Evolutionary conservation across 306 rosid species (phyloP), one percentile per base, ranked within the genome.

Genomic region (Echinosophora koreensis): DNA sequence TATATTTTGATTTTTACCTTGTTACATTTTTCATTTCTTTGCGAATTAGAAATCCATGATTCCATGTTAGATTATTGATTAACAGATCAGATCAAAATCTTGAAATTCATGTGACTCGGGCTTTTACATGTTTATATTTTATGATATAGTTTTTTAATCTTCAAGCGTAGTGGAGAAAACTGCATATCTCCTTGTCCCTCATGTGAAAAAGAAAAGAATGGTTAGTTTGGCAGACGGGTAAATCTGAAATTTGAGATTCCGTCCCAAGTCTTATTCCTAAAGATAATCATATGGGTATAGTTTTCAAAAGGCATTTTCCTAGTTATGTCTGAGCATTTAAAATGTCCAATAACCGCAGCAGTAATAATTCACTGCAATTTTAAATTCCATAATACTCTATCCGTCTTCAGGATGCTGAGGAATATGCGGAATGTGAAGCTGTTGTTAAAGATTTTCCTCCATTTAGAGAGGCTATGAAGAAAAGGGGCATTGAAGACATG

Each of bases 341-440:
- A 41, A 37, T 17, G 4, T 17, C 11, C 34, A 28, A 22, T 5
- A 15, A 35, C 28, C 8, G 41, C 59, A 28, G 12, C 74, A 47
- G 28, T 69, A 30, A 15, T 50, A 50, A 8, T 59, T 5, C 34
- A 18, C 38, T 74, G 17, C 30, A 27, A 50, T 27, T 55, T 44
- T 49, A 17, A 66, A 4, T 67, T 57, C 71, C 38, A 11, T 28
- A 57, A 10, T 58, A 17, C 38, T 80, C 34, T 37, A 41, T 73
- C 57, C 63, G 7, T 35, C 71, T 59, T 66, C 87, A 92, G 97
- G 97, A 92, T 81, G 96, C 97, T 66, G 86, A 73, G 79, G 97
- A 92, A 60, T 90, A 92, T 77, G 97, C 97, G 46, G 96, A 92
- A 80, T 92, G 97, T 84, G 97, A 92, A 82, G 96, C 97, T 69